A percentile compares a stretch with the other conserved stretches of the same genome.
Evolutionary conservation across 208 protist species (phyloP).

Genomic region (Wallacemonas rigidus): DNA sequence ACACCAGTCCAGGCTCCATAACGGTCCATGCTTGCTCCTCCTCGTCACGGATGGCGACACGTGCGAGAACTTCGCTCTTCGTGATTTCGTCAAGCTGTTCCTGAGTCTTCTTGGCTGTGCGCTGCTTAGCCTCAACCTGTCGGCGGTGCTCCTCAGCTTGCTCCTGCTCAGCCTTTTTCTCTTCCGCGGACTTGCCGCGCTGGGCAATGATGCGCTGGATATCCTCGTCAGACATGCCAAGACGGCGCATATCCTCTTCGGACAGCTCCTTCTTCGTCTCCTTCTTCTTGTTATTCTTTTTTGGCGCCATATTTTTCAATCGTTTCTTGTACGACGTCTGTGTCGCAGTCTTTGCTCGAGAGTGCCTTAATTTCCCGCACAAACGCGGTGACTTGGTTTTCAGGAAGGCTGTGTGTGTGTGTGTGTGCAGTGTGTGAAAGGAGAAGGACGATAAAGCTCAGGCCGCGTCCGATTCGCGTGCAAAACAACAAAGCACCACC

Average conservation of each 20-base stretch:
- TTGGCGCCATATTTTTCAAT: slow-evolving; percentile 45
- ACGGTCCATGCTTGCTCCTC: slow-evolving; percentile 39
- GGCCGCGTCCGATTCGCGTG: too few relatives aligned
- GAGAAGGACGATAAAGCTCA: too few relatives aligned
- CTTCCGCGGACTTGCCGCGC: slow-evolving; percentile 59
- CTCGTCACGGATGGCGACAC: slow-evolving; percentile 32
- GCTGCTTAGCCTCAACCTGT: slow-evolving; percentile 22
- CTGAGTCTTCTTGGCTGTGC: slow-evolving; percentile 33
- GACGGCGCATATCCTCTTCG: slow-evolving; percentile 75
- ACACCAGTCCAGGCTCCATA: slow-evolving; percentile 27
- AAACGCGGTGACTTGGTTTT: not conserved
- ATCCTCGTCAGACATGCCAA: slow-evolving; percentile 78
- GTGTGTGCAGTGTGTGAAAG: too few relatives aligned
- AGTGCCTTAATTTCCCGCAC: too few relatives aligned
- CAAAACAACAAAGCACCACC: too few relatives aligned
- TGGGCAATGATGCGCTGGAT: slow-evolving; percentile 67
- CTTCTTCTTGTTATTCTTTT: slow-evolving; percentile 67
- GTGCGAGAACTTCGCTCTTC: slow-evolving; percentile 26
- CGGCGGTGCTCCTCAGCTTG: slow-evolving; percentile 23
- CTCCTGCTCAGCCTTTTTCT: slow-evolving; percentile 55
- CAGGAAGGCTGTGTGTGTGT: too few relatives aligned
- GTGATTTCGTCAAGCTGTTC: slow-evolving; percentile 31
- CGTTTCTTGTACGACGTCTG: not conserved
- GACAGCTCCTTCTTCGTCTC: slow-evolving; percentile 57
- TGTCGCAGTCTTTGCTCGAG: too few relatives aligned